These are phyloP conservation scores for Pulveroboletus sp. DNA, from an alignment of 768 basidiomycete species.

Conservation along the genomic window DNA sequence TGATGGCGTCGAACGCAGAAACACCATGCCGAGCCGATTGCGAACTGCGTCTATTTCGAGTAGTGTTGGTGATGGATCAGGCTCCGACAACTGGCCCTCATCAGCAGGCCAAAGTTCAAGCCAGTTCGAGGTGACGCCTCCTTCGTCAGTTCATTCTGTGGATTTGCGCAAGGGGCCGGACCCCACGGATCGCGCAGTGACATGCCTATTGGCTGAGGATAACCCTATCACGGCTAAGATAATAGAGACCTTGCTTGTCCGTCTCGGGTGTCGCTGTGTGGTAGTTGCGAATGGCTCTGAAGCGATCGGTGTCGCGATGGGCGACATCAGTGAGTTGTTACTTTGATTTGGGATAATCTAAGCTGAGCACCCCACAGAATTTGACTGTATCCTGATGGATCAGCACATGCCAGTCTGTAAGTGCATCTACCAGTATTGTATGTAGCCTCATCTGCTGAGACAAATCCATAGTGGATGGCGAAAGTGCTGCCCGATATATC, in stretches of 20 bases:
- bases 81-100: constrained; percentile 69
- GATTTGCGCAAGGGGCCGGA: constrained; percentile 75
- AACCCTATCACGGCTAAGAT: constrained; percentile 99
- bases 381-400: constrained; percentile 95
- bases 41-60: constrained; percentile 85
- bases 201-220: constrained; percentile 92
- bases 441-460: constrained; percentile 5
- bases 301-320: constrained; percentile 95
- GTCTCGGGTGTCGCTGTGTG: constrained; percentile 92
- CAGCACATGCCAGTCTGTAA: constrained; percentile 90
- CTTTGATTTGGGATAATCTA: not conserved
- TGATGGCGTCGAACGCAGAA: constrained; percentile 71
- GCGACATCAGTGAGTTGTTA: constrained; percentile 81
- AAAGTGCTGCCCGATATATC: constrained; percentile 95
- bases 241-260: constrained; percentile 87
- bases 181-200: constrained; percentile 82
- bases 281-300: constrained; percentile 96
- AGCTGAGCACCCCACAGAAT: constrained; percentile 50
- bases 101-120: constrained; percentile 48
- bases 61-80: constrained; percentile 73
- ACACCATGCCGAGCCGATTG: constrained; percentile 82
- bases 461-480: constrained; percentile 70
- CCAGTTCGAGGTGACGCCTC: constrained; percentile 61
- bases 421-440: constrained; percentile 27
- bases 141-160: constrained; percentile 82